A percentile compares a stretch with the other conserved stretches of the same genome.
Conservation (phyloP, 805 yeast species). For the Candida qinlingensis region DNA sequence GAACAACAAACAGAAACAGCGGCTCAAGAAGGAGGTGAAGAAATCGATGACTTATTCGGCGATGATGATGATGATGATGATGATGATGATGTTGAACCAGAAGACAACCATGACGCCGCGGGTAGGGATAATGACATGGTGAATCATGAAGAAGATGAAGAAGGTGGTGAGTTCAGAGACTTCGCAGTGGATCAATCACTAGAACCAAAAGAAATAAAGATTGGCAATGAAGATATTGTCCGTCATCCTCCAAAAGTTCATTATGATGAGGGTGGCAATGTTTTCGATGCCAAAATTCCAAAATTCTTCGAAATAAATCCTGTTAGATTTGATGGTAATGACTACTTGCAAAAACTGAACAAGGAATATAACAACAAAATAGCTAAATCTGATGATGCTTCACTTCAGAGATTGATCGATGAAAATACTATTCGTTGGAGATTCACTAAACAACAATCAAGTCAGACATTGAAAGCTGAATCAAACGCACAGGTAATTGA, state of each 20-base stretch:
- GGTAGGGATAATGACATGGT: slow-evolving; percentile 4
- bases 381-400: slow-evolving; percentile 39
- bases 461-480: slow-evolving; percentile 61
- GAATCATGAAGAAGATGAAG: slow-evolving; percentile 31
- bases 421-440: slow-evolving; percentile 94
- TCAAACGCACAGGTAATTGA: slow-evolving; percentile 85
- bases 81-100: slow-evolving; percentile 21
- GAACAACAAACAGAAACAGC: slow-evolving; percentile 25
- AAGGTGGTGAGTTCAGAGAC: slow-evolving; percentile 25
- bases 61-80: slow-evolving; percentile 25
- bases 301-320: slow-evolving; percentile 80
- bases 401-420: slow-evolving; percentile 62
- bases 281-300: slow-evolving; percentile 63
- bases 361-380: slow-evolving; percentile 35
- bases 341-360: slow-evolving; percentile 47
- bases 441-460: slow-evolving; percentile 57
- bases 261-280: slow-evolving; percentile 30
- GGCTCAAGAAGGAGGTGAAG: slow-evolving; percentile 14
- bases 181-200: slow-evolving; percentile 7
- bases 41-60: slow-evolving; percentile 37
- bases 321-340: slow-evolving; percentile 77
- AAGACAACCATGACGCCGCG: neutral
- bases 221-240: slow-evolving; percentile 41
- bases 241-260: slow-evolving; percentile 33
- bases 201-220: slow-evolving; percentile 26